These are phyloP conservation scores for Candida saitoana DNA, from an alignment of 805 yeast genomes.

Conservation along the genomic window DNA sequence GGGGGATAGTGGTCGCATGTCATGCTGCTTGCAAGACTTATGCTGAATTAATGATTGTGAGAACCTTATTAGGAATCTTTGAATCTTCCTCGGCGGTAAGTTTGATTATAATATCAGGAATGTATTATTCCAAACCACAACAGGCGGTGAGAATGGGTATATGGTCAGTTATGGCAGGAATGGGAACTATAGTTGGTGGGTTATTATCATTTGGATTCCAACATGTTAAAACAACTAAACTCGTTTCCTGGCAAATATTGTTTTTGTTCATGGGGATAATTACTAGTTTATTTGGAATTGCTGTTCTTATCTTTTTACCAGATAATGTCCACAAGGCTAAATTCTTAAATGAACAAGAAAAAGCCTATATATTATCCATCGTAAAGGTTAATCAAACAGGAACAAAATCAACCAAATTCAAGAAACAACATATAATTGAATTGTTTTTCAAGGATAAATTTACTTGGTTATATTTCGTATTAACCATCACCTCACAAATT, in stretches of 20 bases:
- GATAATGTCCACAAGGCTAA: slow-evolving; percentile 40
- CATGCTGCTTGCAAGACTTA: slow-evolving; percentile 52
- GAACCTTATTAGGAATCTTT: slow-evolving; percentile 51
- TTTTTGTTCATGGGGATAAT: slow-evolving; percentile 53
- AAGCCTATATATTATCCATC: slow-evolving; percentile 38
- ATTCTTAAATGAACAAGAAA: slow-evolving; percentile 41
- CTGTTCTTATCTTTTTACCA: slow-evolving; percentile 44
- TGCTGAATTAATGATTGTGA: slow-evolving; percentile 52
- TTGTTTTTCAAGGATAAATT: slow-evolving; percentile 43
- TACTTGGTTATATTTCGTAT: slow-evolving; percentile 46
- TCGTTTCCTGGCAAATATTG: slow-evolving; percentile 60
- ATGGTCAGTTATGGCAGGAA: slow-evolving; percentile 58
- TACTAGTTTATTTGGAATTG: slow-evolving; percentile 47
- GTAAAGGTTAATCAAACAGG: slow-evolving; percentile 50
- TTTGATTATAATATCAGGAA: slow-evolving; percentile 52
- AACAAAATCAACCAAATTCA: slow-evolving; percentile 45
- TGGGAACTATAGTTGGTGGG: slow-evolving; percentile 49
- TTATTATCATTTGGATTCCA: slow-evolving; percentile 48
- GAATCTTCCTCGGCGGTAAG: slow-evolving; percentile 57
- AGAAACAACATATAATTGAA: slow-evolving; percentile 43
- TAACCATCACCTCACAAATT: slow-evolving; percentile 45
- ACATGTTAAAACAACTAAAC: slow-evolving; percentile 36
- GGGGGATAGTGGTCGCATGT: slow-evolving; percentile 52
- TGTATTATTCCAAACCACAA: slow-evolving; percentile 56
- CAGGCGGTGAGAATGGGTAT: slow-evolving; percentile 51